Conservation (phyloP, 768 basidiomycete species). For the Rhodosporidiobolus sp. region DNA sequence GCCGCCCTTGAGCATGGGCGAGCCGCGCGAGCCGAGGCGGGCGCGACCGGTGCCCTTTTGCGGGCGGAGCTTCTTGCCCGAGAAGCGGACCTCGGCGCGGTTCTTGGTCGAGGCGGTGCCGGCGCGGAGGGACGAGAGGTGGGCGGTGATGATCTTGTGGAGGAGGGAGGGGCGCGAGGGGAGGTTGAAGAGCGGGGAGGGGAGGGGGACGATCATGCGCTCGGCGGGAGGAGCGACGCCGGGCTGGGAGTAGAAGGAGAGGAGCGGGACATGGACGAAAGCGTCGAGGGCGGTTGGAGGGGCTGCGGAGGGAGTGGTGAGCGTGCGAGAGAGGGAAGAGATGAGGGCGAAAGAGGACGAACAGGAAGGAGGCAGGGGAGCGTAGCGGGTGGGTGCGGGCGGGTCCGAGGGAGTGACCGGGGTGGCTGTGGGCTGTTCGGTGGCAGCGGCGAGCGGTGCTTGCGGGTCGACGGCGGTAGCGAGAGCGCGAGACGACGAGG, state of each 20-base stretch:
- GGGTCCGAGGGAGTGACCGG: background rate
- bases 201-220: conserved; percentile 48
- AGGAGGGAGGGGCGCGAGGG: conserved; percentile 88
- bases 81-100: conserved; percentile 82
- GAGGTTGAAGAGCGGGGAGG: conserved; percentile 68
- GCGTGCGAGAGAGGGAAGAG: background rate
- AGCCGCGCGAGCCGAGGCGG: conserved; percentile 81
- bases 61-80: conserved; percentile 78
- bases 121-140: conserved; percentile 83
- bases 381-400: background rate
- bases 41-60: conserved; percentile 92
- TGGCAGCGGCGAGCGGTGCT: background rate
- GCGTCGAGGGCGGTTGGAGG: conserved; percentile 14
- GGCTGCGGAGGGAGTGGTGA: background rate
- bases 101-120: conserved; percentile 90
- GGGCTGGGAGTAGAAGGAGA: conserved; percentile 32
- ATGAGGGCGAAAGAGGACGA: background rate
- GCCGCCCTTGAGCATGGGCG: conserved; percentile 83
- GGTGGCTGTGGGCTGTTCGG: background rate
- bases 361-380: conserved; percentile 7
- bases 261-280: conserved; percentile 42
- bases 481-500: conserved; percentile 26
- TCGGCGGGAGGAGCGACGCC: conserved; percentile 11
- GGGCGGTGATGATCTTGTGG: conserved; percentile 83
- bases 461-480: conserved; percentile 26